Evolutionary conservation across 306 rosid species (phyloP), one percentile per base, ranked within the genome.

Genomic region (Rubus parviflorus): DNA sequence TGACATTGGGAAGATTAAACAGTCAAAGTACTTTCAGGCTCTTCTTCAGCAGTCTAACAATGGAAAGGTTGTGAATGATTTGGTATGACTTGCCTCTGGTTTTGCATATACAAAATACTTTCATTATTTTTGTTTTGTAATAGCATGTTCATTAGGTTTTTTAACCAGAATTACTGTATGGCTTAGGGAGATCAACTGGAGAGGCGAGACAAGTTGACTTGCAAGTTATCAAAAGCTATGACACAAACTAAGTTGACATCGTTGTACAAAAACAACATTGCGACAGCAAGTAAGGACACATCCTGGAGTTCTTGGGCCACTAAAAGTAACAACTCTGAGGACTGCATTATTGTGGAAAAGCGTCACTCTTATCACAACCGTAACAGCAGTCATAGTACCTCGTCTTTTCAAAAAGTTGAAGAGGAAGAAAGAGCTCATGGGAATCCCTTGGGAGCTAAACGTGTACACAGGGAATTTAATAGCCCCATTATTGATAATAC

Each of bases 1-100:
- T 75, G 97, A 92, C 81, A 83, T 89, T 68, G 89, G 80, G 80
- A 95, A 81, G 85, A 88, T 95, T 76, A 83, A 54, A 83, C 90
- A 90, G 81, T 89, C 99, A 7, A 89, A 88, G 79, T 84, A 86
- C 88, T 95, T 95, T 58, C 93, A 35, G 56, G 90, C 87, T 79
- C 85, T 88, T 53, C 81, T 84, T 80, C 87, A 79, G 68, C 86
- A 86, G 65, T 81, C 94, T 51, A 83, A 77, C 48, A 82, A 72
- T 51, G 87, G 72, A 76, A 87, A 70, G 40, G 75, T 51, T 67
- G 70, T 25, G 45, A 76, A 81, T 78, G 87, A 80, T 82, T 72
- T 81, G 89, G 92, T 88, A 87, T 72, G 67, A 14, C 63, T 47
- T 75, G 57, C 80, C 60, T 76, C 53, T 72, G n/a, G 15, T 80